phyloP scores from a whole-genome alignment of 1,284 basidiomycete genomes.

The Mycosarcoma mackinlayi region DNA sequence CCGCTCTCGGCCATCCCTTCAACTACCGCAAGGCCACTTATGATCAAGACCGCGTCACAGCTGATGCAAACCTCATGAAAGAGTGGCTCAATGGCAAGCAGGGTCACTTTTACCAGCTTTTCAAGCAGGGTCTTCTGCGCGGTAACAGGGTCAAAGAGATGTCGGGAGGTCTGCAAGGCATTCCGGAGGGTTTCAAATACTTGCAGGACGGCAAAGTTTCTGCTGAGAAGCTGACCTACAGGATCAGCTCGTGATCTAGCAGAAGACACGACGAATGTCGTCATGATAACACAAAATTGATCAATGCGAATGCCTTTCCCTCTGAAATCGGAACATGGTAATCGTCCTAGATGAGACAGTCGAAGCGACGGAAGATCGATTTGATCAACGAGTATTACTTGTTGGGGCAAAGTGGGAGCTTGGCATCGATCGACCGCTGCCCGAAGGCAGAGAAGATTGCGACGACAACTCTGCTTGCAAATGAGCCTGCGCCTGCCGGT shows the following conservation, averaged over 20 bases:
- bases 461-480: constrained; percentile 15
- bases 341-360: too few species aligned
- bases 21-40: constrained; percentile 50
- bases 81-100: constrained; percentile 48
- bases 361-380: too few species aligned
- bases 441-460: neutral
- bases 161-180: constrained; percentile 49
- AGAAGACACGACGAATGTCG: neutral
- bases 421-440: constrained; percentile 1
- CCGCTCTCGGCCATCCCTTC: constrained; percentile 52
- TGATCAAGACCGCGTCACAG: constrained; percentile 32
- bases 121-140: constrained; percentile 43
- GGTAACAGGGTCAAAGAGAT: constrained; percentile 58
- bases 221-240: constrained; percentile 60
- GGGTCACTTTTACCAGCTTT: constrained; percentile 51
- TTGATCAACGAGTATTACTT: constrained; percentile 11
- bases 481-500: constrained; percentile 23
- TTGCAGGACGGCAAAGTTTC: constrained; percentile 58
- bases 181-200: constrained; percentile 55
- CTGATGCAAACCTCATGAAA: constrained; percentile 40
- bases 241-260: constrained; percentile 27
- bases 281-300: too few species aligned
- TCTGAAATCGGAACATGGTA: too few species aligned
- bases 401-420: constrained; percentile 10
- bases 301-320: too few species aligned